A percentile compares a stretch with the other conserved stretches of the same genome.
These are phyloP conservation scores for Picea sitchensis DNA, from an alignment of 75 land plant genomes.

Conservation along the genomic window DNA sequence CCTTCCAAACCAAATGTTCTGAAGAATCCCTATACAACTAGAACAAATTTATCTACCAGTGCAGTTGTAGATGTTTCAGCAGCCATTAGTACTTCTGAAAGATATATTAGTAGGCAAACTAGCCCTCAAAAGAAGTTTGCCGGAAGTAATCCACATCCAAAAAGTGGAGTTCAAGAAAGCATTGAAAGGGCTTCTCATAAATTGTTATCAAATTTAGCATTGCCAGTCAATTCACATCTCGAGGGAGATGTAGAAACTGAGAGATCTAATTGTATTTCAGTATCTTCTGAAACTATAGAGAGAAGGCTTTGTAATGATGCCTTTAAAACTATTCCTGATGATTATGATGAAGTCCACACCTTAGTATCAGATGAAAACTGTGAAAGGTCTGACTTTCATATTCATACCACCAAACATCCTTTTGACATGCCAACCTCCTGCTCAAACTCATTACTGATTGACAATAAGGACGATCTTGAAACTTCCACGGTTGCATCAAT, in stretches of 20 bases:
- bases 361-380: not conserved
- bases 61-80: not conserved
- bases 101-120: not conserved
- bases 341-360: not conserved
- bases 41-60: not conserved
- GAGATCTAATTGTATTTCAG: not conserved
- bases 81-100: not conserved
- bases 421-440: not conserved
- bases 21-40: not conserved
- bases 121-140: not conserved
- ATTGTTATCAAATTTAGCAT: not conserved
- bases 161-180: not conserved
- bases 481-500: not conserved
- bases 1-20: not conserved
- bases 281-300: not conserved
- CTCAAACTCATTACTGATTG: slow-evolving; percentile 3
- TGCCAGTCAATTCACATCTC: not conserved
- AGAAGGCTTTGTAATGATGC: not conserved
- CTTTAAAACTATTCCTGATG: not conserved
- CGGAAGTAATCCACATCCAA: not conserved
- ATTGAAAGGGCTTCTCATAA: not conserved
- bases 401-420: not conserved
- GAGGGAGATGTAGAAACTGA: not conserved
- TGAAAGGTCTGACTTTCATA: not conserved
- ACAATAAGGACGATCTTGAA: not conserved